Percentiles rank a stretch among this genome's conserved stretches.
These are phyloP conservation scores for Entonaema liquescens DNA, from an alignment of 495 filamentous ascomycete species.

Conservation along the genomic window DNA sequence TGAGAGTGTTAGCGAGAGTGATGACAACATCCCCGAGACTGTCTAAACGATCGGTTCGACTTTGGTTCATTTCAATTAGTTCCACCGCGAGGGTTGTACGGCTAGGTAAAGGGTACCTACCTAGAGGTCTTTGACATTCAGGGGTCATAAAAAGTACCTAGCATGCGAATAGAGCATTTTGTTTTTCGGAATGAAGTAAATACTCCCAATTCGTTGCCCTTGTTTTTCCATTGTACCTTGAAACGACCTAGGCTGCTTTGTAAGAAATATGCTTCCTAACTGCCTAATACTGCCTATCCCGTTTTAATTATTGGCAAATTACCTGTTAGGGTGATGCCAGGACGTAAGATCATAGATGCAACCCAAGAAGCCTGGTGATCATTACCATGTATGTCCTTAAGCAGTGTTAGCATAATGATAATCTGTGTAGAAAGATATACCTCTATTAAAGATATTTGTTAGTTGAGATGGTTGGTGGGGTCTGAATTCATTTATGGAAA, in stretches of 20 bases:
- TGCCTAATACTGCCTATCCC: not conserved
- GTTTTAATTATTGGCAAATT: not conserved
- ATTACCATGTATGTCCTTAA: not conserved
- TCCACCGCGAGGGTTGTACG: slow-evolving; percentile 29
- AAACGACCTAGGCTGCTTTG: not conserved
- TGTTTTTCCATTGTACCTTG: not conserved
- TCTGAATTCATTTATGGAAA: not conserved
- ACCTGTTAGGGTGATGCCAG: not conserved
- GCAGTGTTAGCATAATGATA: not conserved
- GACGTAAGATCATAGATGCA: not conserved
- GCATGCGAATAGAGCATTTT: slow-evolving; percentile 40
- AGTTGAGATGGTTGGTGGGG: not conserved
- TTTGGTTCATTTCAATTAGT: slow-evolving; percentile 24
- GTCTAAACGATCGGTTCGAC: slow-evolving; percentile 43
- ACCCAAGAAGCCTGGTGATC: not conserved
- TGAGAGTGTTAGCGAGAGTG: slow-evolving; percentile 91
- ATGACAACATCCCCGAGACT: slow-evolving; percentile 71
- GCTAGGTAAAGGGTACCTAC: slow-evolving; percentile 37
- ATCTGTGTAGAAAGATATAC: not conserved
- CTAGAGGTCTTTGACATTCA: slow-evolving; percentile 37
- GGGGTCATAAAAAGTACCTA: slow-evolving; percentile 41
- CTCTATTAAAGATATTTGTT: not conserved
- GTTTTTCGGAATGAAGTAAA: slow-evolving; percentile 28
- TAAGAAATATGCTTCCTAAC: not conserved
- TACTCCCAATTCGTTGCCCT: not conserved